Evolutionary conservation across 2,329 filamentous ascomycete genomes (phyloP).

Genomic region (Penicillium sp.): DNA sequence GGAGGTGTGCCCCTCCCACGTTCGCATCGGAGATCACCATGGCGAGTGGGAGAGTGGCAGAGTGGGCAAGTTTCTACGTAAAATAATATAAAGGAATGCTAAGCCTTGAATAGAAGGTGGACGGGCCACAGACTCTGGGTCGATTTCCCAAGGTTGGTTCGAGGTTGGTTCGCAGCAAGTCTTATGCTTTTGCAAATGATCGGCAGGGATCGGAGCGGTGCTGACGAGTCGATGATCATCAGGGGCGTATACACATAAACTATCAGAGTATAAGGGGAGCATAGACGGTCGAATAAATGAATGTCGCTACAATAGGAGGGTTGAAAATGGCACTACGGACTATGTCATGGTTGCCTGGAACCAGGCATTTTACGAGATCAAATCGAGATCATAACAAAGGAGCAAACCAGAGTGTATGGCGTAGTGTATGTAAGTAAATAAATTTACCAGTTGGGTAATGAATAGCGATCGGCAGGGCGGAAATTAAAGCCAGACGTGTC

Average conservation of each 20-base stretch:
- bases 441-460: background rate
- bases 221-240: background rate
- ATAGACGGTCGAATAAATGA: background rate
- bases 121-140: background rate
- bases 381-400: background rate
- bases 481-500: slow-evolving; percentile 10
- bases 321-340: background rate
- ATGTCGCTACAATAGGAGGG: background rate
- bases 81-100: background rate
- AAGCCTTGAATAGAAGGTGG: background rate
- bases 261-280: background rate
- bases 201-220: background rate
- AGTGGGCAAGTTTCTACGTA: background rate
- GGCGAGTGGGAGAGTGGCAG: background rate
- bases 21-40: too few species aligned
- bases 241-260: background rate
- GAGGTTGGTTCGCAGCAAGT: background rate
- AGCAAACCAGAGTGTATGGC: background rate
- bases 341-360: background rate
- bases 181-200: background rate
- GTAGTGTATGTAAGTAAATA: background rate
- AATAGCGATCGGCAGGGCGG: slow-evolving; percentile 20
- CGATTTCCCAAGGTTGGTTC: background rate
- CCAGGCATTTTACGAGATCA: background rate
- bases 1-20: background rate